Conservation (phyloP, 495 filamentous ascomycete genomes). For the Jackrogersella multiformis region DNA sequence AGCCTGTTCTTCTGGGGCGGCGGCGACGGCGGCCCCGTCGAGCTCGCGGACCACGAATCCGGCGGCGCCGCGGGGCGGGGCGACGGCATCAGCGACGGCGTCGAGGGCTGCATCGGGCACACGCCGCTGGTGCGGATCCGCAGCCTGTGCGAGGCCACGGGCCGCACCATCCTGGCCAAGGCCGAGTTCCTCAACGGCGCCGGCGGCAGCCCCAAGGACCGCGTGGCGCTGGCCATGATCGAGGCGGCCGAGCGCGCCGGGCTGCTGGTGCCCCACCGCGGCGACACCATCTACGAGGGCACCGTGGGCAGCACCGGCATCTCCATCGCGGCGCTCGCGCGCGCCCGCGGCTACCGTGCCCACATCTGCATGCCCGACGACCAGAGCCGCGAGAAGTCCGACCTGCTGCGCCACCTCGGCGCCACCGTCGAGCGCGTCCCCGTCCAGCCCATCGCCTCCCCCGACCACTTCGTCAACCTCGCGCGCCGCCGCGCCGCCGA, state of each 20-base stretch:
- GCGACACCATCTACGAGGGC: conserved; percentile 96
- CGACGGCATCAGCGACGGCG: conserved; percentile 66
- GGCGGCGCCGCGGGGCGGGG: conserved; percentile 17
- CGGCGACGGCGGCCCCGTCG: conserved; percentile 56
- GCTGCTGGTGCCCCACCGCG: conserved; percentile 77
- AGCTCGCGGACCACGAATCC: conserved; percentile 63
- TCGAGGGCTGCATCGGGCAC: conserved; percentile 93
- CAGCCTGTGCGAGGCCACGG: conserved; percentile 88
- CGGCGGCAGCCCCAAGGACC: conserved; percentile 95
- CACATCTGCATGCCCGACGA: conserved; percentile 99
- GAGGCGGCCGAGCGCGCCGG: conserved; percentile 81
- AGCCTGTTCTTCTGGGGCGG: conserved; percentile 53
- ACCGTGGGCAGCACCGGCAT: conserved; percentile 96
- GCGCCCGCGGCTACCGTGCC: conserved; percentile 87
- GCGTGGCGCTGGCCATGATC: conserved; percentile 92
- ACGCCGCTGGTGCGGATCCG: conserved; percentile 91
- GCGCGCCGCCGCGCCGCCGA: conserved; percentile 78
- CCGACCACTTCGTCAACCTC: conserved; percentile 92
- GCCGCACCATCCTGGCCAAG: conserved; percentile 92
- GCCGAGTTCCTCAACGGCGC: conserved; percentile 97
- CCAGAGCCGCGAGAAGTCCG: conserved; percentile 86
- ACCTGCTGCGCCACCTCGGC: conserved; percentile 87
- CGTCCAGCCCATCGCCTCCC: conserved; percentile 90
- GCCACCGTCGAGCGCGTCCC: conserved; percentile 88
- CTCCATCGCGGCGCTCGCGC: conserved; percentile 86